Conservation (phyloP, 1,284 basidiomycete species). For the Ceratobasidium sp. region DNA sequence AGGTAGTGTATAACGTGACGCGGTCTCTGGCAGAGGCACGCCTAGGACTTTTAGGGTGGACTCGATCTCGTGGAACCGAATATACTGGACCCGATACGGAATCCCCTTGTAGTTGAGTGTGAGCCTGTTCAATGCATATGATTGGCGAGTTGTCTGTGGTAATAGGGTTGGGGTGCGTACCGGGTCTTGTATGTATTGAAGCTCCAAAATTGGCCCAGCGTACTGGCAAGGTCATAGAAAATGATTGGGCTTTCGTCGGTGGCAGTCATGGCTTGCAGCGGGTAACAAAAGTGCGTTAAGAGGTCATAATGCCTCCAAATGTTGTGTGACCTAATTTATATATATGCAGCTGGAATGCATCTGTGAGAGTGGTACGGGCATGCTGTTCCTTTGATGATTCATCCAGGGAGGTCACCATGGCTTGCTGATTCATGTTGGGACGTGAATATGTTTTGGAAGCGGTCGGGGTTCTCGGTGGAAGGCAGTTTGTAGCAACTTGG, state of each 20-base stretch:
- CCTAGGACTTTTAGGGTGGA: slow-evolving; percentile 46
- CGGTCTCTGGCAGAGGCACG: slow-evolving; percentile 54
- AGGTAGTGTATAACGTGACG: slow-evolving; percentile 39
- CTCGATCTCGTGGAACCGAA: slow-evolving; percentile 49
- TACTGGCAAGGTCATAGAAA: slow-evolving; percentile 18
- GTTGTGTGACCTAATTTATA: not conserved
- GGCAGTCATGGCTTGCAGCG: not conserved
- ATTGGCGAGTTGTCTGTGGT: not conserved
- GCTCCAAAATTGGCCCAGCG: not conserved
- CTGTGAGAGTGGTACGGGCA: not conserved
- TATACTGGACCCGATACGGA: slow-evolving; percentile 49
- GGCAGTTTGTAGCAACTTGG: no score
- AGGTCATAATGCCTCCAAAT: no score
- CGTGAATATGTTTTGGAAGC: not conserved
- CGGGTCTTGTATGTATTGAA: slow-evolving; percentile 31
- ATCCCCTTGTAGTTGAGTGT: slow-evolving; percentile 50
- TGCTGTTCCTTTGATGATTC: not conserved
- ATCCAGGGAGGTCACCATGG: not conserved
- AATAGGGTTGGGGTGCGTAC: not conserved
- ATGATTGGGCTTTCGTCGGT: slow-evolving; percentile 18
- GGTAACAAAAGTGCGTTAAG: not conserved
- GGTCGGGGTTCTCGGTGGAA: not conserved
- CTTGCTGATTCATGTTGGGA: slow-evolving; percentile 7
- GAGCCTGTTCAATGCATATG: slow-evolving; percentile 24
- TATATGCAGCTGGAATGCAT: not conserved